Conservation (phyloP, 208 protist genomes). For the Lotmaria passim region DNA sequence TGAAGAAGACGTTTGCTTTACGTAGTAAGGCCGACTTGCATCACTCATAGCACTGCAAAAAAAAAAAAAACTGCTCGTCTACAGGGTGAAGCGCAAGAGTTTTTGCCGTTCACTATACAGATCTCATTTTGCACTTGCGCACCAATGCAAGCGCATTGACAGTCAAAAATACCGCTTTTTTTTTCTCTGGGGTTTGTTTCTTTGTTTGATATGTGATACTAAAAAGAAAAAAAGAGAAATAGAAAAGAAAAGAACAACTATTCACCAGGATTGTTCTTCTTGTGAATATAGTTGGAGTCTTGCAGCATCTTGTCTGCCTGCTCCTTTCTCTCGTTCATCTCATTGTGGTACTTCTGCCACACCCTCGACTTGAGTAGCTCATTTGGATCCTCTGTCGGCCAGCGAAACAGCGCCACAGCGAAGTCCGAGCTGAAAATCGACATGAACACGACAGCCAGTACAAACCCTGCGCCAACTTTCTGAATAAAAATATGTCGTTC, state of each 20-base stretch:
- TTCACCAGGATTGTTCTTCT: constrained; percentile 63
- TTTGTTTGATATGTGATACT: constrained; percentile 7
- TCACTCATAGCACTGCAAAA: too few species aligned
- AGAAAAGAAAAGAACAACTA: constrained; percentile 12
- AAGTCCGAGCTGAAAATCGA: constrained; percentile 59
- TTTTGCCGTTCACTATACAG: too few species aligned
- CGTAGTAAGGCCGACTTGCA: not conserved
- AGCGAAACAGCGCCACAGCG: constrained; percentile 55
- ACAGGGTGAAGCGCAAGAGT: too few species aligned
- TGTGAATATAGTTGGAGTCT: constrained; percentile 72
- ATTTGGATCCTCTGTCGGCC: constrained; percentile 80
- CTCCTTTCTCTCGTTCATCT: constrained; percentile 70
- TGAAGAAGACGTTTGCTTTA: not conserved
- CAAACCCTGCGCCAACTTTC: constrained; percentile 50
- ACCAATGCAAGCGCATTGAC: too few species aligned
- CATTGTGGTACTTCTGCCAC: constrained; percentile 70
- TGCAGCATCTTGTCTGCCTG: constrained; percentile 74
- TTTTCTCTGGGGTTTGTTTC: not conserved
- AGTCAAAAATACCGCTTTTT: not conserved
- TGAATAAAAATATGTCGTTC: constrained; percentile 65
- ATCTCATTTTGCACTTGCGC: too few species aligned
- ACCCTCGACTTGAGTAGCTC: constrained; percentile 73
- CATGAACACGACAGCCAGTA: constrained; percentile 45
- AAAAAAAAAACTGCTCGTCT: too few species aligned
- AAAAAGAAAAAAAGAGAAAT: constrained; percentile 20